These are phyloP conservation scores for Lipomyces sp. DNA, from an alignment of 805 yeast species.

Conservation along the genomic window DNA sequence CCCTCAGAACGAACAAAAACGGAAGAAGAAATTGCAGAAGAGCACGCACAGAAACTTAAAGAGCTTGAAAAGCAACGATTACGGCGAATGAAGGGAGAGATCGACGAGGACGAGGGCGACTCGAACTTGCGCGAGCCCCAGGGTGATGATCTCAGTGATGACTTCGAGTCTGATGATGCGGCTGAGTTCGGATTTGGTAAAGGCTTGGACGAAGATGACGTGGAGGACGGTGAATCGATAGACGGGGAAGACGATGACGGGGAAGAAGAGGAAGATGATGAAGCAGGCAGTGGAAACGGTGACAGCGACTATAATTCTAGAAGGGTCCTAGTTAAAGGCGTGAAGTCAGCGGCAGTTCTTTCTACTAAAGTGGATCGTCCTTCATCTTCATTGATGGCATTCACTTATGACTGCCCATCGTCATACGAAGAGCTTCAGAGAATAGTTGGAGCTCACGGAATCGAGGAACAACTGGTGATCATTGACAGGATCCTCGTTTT, in stretches of 20 bases:
- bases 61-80: slow-evolving; percentile 39
- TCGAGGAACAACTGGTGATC: slow-evolving; percentile 45
- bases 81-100: slow-evolving; percentile 41
- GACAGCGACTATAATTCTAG: slow-evolving; percentile 3
- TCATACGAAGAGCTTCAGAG: slow-evolving; percentile 62
- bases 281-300: not conserved
- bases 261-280: slow-evolving; percentile 31
- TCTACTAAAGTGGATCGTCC: not conserved
- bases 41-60: slow-evolving; percentile 35
- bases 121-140: slow-evolving; percentile 49
- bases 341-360: too few relatives aligned
- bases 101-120: slow-evolving; percentile 34
- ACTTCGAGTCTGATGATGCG: slow-evolving; percentile 42
- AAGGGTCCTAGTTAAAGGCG: not conserved
- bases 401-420: slow-evolving; percentile 47
- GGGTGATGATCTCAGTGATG: slow-evolving; percentile 31
- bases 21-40: slow-evolving; percentile 42
- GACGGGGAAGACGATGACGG: slow-evolving; percentile 42
- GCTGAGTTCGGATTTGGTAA: slow-evolving; percentile 38
- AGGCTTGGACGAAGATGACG: slow-evolving; percentile 17
- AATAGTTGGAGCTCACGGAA: slow-evolving; percentile 63
- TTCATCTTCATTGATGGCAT: slow-evolving; percentile 28
- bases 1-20: slow-evolving; percentile 46
- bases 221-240: slow-evolving; percentile 46
- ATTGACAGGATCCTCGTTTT: slow-evolving; percentile 55